Base-by-base conservation (phyloP, 345 rosid genomes). In the Streptanthus diversifolius region DNA sequence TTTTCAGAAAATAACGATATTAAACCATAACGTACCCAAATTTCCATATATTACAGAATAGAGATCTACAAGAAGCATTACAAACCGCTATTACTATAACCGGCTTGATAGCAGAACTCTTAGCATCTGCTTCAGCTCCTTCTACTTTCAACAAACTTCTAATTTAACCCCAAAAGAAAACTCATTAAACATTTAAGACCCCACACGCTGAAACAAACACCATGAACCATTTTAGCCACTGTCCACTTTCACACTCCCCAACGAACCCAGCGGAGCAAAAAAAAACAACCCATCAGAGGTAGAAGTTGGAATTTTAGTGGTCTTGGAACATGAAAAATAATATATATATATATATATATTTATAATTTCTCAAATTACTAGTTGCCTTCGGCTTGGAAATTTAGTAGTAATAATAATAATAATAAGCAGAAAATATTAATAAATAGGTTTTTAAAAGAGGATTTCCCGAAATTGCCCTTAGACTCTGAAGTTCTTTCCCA, bases 401-500 rank as follows among this genome's bases (percentile, higher is more conserved):
- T n/a, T 37, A 9, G 45, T 44, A 54, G 22, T 36, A 33, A 39
- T 66, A 24, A 74, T 36, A 33, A 39, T 66, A 24, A 74, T 15
- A 36, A 29, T 39, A 61, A 18, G 40, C 25, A 53, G 71, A 67
- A 10, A 66, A 11, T 29, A 72, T 17, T 71, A 72, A 22, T 49
- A 13, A 47, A 22, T 18, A 1, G 3, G 6, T 4, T 35, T 57
- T 41, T 14, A 9, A 36, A 47, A 55, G 60, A 0, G 11, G 71
- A 45, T 1, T 27, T 64, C 8, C 66, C 68, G 56, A 64, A n/a
- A 19, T 6, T 64, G 72, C 35, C 56, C 72, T 73, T 35, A 87
- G 30, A 85, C 83, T 68, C 88, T 77, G 84, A 88, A 88, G 77
- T 88, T 85, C 69, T 85, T 84, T 10, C 92, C 92, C 17, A 76